Percentiles rank a stretch among this genome's conserved stretches.
phyloP scores from a whole-genome alignment of 352 stramenopile species.

The Phytophthora melonis region DNA sequence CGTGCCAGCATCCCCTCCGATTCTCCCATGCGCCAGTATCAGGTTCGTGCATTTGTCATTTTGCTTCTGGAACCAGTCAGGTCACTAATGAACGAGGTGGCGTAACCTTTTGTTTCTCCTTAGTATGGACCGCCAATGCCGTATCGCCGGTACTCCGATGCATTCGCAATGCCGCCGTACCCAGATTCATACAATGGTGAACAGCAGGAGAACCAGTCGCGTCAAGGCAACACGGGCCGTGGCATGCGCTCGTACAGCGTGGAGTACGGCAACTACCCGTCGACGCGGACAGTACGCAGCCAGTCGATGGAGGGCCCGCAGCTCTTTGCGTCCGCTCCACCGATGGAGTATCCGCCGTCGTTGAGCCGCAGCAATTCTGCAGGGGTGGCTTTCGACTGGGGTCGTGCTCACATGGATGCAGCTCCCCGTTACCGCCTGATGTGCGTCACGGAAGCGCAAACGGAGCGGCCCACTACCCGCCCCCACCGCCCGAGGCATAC shows the following conservation, averaged over 20 bases:
- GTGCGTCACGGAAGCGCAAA: slow-evolving; percentile 35
- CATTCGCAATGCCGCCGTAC: slow-evolving; percentile 69
- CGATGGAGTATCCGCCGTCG: slow-evolving; percentile 62
- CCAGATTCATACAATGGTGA: slow-evolving; percentile 61
- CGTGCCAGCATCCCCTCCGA: slow-evolving; percentile 76
- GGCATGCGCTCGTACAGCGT: slow-evolving; percentile 81
- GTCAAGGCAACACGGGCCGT: slow-evolving; percentile 53
- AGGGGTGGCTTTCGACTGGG: slow-evolving; percentile 73
- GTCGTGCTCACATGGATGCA: slow-evolving; percentile 43
- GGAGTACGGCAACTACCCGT: slow-evolving; percentile 68
- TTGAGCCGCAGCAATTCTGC: slow-evolving; percentile 71
- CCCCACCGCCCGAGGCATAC: slow-evolving; percentile 78
- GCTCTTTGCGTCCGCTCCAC: slow-evolving; percentile 58
- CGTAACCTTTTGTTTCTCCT: slow-evolving; percentile 1
- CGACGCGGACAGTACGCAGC: slow-evolving; percentile 68
- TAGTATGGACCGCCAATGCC: slow-evolving; percentile 61
- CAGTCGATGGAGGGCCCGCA: slow-evolving; percentile 80
- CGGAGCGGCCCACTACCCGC: slow-evolving; percentile 51
- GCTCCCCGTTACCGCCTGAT: slow-evolving; percentile 75
- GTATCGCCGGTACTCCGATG: slow-evolving; percentile 83
- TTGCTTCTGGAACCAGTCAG: background rate
- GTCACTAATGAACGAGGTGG: slow-evolving; percentile 11
- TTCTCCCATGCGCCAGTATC: slow-evolving; percentile 75
- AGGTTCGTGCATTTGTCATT: slow-evolving; percentile 45
- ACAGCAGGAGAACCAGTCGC: slow-evolving; percentile 63